Conservation (phyloP, 2,329 filamentous ascomycete species). For the Diatrype stigma region DNA sequence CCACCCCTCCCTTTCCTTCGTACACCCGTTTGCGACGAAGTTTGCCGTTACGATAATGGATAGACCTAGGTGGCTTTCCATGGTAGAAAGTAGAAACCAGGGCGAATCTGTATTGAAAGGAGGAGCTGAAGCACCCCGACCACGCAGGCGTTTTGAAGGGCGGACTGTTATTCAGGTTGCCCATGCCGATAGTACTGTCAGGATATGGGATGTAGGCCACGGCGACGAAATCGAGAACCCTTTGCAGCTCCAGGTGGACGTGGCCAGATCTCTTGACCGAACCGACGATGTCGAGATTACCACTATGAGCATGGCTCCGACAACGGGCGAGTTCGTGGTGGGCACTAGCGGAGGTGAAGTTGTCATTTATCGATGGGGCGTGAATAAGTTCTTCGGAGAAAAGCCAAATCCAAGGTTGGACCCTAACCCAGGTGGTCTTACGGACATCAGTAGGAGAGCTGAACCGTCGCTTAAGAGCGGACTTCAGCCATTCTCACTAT, state of each 20-base stretch:
- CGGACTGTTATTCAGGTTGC: constrained; percentile 82
- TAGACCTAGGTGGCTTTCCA: constrained; percentile 79
- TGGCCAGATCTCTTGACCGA: constrained; percentile 77
- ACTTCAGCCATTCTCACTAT: constrained; percentile 71
- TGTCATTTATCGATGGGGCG: constrained; percentile 82
- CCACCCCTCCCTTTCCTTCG: constrained; percentile 79
- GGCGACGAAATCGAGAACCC: constrained; percentile 91
- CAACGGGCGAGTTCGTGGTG: constrained; percentile 78
- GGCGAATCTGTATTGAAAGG: constrained; percentile 77
- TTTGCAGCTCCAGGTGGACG: constrained; percentile 75
- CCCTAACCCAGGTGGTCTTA: constrained; percentile 64
- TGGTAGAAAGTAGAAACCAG: constrained; percentile 77
- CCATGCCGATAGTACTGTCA: constrained; percentile 86
- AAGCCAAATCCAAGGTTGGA: constrained; percentile 51
- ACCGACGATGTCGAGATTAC: constrained; percentile 73
- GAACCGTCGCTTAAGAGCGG: constrained; percentile 75
- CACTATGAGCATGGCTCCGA: constrained; percentile 73
- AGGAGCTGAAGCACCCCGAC: constrained; percentile 67
- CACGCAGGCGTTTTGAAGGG: constrained; percentile 72
- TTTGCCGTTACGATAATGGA: constrained; percentile 70
- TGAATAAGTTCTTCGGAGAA: constrained; percentile 67
- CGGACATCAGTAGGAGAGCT: constrained; percentile 67
- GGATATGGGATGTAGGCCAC: constrained; percentile 89
- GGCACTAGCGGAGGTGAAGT: constrained; percentile 82
- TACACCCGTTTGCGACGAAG: constrained; percentile 82